Evolutionary conservation across 2,329 filamentous ascomycete species (phyloP), one percentile per base, ranked within the genome.

Genomic region (Calonectria pseudoturangicola): DNA sequence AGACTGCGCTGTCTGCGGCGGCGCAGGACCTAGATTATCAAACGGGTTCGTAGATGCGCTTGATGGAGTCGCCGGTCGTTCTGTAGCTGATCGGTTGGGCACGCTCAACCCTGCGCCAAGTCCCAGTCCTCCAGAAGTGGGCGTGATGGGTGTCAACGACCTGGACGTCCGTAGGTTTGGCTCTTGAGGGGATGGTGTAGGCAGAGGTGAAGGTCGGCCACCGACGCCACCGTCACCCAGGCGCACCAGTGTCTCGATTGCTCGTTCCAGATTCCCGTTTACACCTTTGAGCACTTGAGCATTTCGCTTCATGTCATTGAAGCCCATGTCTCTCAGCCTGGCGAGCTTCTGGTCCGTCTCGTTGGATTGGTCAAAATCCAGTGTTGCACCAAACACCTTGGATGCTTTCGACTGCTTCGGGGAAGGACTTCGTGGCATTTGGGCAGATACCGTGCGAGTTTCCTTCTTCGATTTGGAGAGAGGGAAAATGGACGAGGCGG

Each of bases 301-400:
- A 80, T 98, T 98, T 72, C 94, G 91, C 78, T 93, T 94, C 50
- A 93, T 92, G 81, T 99, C 95, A 4, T 87, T 87, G 79, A 99
- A 99, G 0, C 97, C 97, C 95, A 98, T 98, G 70, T 98, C 95
- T 68, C 92, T 91, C 70, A 99, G 86, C 66, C 91, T 92, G 3
- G 88, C 87, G 82, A 98, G 84, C 83, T 98, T 98, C 63, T 89
- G 88, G 51, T 97, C 95, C 68, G 92, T 89, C 71, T 92, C 92
- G 76, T 93, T 88, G 58, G 82, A 76, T 27, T 80, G 84, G 65
- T 88, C 87, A 56, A 86, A 84, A 47, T 88, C 89, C 30, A 97
- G 87, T 58, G 90, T 92, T 13, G 92, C 91, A 4, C 94, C 94
- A 82, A 96, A 95, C 10, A 90, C 84, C 74, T 89, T 89, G 10